These are phyloP conservation scores for Verticillium isaacii DNA, from an alignment of 2,329 filamentous ascomycete genomes.

Conservation along the genomic window DNA sequence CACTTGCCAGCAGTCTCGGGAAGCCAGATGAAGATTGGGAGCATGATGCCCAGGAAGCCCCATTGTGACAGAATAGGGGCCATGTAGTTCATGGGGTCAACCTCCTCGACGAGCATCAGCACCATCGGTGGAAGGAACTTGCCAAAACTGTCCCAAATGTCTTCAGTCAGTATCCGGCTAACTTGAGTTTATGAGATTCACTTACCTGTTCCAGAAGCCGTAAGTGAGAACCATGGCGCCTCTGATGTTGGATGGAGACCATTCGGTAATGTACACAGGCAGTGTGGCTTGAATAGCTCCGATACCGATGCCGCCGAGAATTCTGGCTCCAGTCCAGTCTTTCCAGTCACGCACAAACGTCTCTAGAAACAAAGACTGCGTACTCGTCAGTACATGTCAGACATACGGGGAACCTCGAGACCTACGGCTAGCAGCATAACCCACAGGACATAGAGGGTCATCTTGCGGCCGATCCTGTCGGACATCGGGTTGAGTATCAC, in stretches of 20 bases:
- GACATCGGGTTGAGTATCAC: slow-evolving; percentile 20
- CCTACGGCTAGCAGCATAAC: slow-evolving; percentile 16
- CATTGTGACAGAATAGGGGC: slow-evolving; percentile 38
- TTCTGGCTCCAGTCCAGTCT: slow-evolving; percentile 31
- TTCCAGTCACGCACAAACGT: slow-evolving; percentile 28
- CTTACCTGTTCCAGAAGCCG: slow-evolving; percentile 34
- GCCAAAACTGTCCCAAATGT: slow-evolving; percentile 18
- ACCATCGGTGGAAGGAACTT: slow-evolving; percentile 36
- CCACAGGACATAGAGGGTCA: slow-evolving; percentile 24
- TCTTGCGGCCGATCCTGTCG: slow-evolving; percentile 23
- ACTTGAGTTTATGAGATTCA: too few species aligned
- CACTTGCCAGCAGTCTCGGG: slow-evolving; percentile 20
- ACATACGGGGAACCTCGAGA: too few species aligned
- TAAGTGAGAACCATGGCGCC: slow-evolving; percentile 34
- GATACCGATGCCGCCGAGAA: slow-evolving; percentile 30
- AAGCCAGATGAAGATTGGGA: slow-evolving; percentile 29
- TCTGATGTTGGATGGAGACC: slow-evolving; percentile 32
- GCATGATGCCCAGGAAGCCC: slow-evolving; percentile 35
- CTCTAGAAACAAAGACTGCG: slow-evolving; percentile 29
- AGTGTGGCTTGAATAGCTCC: slow-evolving; percentile 36
- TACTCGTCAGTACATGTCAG: too few species aligned
- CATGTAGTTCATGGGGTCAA: slow-evolving; percentile 26
- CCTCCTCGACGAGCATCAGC: slow-evolving; percentile 25
- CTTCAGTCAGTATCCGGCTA: too few species aligned
- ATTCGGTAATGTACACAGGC: slow-evolving; percentile 34